A percentile compares a stretch with the other conserved stretches of the same genome.
Evolutionary conservation across 2,329 filamentous ascomycete genomes (phyloP).

Genomic region (Aspergillus floridensis): DNA sequence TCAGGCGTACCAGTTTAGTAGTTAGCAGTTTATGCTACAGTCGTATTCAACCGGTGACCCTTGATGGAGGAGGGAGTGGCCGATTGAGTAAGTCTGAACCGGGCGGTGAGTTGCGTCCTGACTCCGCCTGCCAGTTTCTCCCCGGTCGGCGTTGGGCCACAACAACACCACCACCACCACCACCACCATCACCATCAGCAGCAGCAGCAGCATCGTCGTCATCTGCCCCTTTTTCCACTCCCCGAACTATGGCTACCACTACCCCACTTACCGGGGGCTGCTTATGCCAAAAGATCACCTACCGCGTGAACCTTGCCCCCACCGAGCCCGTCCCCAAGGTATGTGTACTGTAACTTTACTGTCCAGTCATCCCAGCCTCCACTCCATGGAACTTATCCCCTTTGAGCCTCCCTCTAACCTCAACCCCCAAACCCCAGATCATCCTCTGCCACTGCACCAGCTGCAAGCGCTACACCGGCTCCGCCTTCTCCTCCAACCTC

Average conservation of each 20-base stretch:
- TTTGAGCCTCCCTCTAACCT: background rate
- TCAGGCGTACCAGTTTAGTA: too few species aligned
- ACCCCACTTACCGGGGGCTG: conserved; percentile 7
- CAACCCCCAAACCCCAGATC: conserved; percentile 7
- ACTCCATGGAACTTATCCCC: background rate
- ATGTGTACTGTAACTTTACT: too few species aligned
- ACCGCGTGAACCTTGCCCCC: conserved; percentile 15
- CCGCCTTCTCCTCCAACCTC: conserved; percentile 25
- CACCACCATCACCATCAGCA: too few species aligned
- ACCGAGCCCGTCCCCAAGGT: conserved; percentile 20
- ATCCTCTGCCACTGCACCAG: conserved; percentile 25
- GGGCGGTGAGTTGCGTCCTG: too few species aligned
- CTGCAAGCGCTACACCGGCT: conserved; percentile 28
- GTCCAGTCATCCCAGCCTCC: background rate
- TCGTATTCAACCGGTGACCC: too few species aligned
- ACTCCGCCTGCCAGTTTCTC: too few species aligned
- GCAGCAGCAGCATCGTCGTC: background rate
- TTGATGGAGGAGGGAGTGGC: too few species aligned
- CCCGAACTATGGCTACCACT: background rate
- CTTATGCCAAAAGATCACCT: conserved; percentile 12
- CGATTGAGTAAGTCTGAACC: too few species aligned
- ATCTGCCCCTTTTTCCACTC: background rate
- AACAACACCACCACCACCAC: too few species aligned
- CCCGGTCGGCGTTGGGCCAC: too few species aligned
- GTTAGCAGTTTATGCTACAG: too few species aligned